Evolutionary conservation across 169 alveolate genomes (phyloP).

Genomic region (Miamiensis avidus): DNA sequence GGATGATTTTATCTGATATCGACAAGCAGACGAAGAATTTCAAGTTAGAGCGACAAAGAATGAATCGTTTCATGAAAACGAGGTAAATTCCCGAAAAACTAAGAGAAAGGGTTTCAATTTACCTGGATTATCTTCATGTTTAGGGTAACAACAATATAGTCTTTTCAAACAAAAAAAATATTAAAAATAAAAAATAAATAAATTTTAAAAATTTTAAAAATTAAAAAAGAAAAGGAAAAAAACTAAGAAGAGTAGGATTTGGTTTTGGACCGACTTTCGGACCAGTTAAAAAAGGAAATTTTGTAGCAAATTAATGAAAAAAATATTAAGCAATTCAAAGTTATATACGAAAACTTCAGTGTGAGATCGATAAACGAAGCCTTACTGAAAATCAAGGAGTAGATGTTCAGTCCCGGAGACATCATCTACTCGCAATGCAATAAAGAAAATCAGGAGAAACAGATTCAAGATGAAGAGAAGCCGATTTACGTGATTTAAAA

Average conservation of each 20-base stretch:
- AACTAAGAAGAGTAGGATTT: not conserved
- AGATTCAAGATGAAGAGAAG: not conserved
- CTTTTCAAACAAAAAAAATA: too few species aligned
- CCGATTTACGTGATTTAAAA: not conserved
- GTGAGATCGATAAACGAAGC: not conserved
- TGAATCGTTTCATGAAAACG: not conserved
- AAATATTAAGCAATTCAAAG: not conserved
- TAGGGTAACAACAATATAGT: not conserved
- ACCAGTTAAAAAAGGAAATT: not conserved
- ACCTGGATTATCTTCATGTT: not conserved
- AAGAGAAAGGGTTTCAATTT: not conserved
- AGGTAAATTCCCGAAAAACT: not conserved
- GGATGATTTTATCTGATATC: not conserved
- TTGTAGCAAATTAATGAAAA: not conserved
- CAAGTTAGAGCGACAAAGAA: not conserved
- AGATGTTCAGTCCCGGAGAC: not conserved
- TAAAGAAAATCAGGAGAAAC: not conserved
- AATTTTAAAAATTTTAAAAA: too few species aligned
- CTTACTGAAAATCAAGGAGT: not conserved
- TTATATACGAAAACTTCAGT: not conserved
- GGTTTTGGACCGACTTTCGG: not conserved
- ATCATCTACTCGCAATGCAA: too few species aligned
- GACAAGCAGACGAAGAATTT: not conserved
- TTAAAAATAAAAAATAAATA: too few species aligned
- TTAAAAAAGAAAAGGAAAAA: not conserved